A percentile compares a stretch with the other conserved stretches of the same genome.
These are phyloP conservation scores for Bolboschoenus planiculmis DNA, from an alignment of 176 grass and related monocot species.

Conservation along the genomic window DNA sequence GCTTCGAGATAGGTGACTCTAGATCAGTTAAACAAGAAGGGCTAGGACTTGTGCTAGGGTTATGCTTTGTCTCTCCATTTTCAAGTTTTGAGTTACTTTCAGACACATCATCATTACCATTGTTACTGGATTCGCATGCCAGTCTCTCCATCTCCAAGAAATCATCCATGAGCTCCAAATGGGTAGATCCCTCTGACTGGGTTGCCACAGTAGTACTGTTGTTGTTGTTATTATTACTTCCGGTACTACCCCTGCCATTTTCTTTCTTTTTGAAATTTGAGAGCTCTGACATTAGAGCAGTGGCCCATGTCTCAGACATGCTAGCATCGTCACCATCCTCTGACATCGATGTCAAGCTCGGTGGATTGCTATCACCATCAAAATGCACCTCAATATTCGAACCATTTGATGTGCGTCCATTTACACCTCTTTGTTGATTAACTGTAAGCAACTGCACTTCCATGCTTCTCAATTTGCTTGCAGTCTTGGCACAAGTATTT, in stretches of 20 bases:
- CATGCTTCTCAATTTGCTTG: slow-evolving; percentile 68
- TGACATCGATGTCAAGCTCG: slow-evolving; percentile 95
- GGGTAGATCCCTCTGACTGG: slow-evolving; percentile 48
- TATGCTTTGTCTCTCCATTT: slow-evolving; percentile 27
- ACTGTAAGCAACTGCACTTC: slow-evolving; percentile 64
- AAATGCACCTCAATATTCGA: slow-evolving; percentile 60
- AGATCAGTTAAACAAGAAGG: slow-evolving; percentile 30
- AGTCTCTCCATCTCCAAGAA: slow-evolving; percentile 99
- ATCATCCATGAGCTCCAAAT: slow-evolving; percentile 98
- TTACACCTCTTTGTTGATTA: slow-evolving; percentile 47
- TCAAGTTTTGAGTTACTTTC: slow-evolving; percentile 55
- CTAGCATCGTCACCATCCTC: slow-evolving; percentile 98
- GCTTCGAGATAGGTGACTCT: slow-evolving; percentile 33
- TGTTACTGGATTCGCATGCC: slow-evolving; percentile 58
- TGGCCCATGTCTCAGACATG: slow-evolving; percentile 79
- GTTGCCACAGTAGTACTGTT: slow-evolving; percentile 27
- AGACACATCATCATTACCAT: slow-evolving; percentile 36
- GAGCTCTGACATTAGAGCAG: slow-evolving; percentile 72
- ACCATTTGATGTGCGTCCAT: slow-evolving; percentile 34
- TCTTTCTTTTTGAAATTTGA: slow-evolving; percentile 85
- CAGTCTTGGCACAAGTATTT: slow-evolving; percentile 81
- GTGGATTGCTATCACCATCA: slow-evolving; percentile 75
- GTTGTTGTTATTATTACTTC: slow-evolving; percentile 58
- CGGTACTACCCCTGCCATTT: slow-evolving; percentile 38
- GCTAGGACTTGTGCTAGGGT: slow-evolving; percentile 10